Evolutionary conservation across 352 stramenopile species (phyloP), one percentile per base, ranked within the genome.

Genomic region (Achlya hypogyna): DNA sequence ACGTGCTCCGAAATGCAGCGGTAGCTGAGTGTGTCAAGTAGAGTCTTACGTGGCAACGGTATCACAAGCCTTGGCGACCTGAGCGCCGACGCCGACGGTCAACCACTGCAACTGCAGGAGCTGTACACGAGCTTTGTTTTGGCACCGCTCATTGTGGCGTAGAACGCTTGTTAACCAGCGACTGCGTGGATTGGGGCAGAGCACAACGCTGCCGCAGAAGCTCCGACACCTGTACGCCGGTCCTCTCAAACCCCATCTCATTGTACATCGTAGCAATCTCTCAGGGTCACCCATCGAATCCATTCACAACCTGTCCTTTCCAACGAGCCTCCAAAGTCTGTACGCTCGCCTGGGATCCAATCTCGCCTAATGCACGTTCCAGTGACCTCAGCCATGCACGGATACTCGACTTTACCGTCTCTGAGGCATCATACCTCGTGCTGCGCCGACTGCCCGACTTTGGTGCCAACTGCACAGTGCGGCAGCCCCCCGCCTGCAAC

Each of bases 281-380:
- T 49, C 60, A 9, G 23, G 35, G 18, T 51, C 45, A 12, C 22
- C 47, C 4, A 5, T 67, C 16, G 18, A 23, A 8, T 54, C 60
- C 60, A 67, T 67, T 40, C 31, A 34, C 14, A 59, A 58, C 32
- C 34, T 49, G 20, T 28, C 60, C 25, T 67, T 67, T 43, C 60
- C 60, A n/a, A 9, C 43, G 22, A 67, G 38, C 14, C 60, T 67
- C 29, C 29, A 4, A 10, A 29, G 28, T 31, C 49, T 67, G 60
- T 67, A 18, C 20, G 29, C n/a, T 56, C 40, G 18, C 14, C 22
- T 28, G 23, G 25, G 16, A 5, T 5, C 25, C 9, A 22, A 25
- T 58, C 28, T 40, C 22, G 2, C 16, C 59, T 65, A n/a, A 49
- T 51, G 29, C 9, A 12, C 38, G 14, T 20, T 40, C 16, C 56